Conservation (phyloP, 768 basidiomycete genomes). For the Tricholoma hemisulphureum region DNA sequence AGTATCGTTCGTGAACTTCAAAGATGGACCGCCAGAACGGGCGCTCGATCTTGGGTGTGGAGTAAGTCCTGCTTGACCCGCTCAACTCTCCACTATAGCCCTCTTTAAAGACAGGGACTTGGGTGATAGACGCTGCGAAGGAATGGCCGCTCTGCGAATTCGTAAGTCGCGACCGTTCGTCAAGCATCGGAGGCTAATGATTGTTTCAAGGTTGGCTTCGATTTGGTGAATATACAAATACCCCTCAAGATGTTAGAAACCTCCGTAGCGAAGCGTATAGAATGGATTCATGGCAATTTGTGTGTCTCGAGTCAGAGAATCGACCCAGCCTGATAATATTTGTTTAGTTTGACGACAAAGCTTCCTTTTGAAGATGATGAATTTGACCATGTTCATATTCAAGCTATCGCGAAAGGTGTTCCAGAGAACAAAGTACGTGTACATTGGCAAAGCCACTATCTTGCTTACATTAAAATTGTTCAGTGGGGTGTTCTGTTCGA, state of each 20-base stretch:
- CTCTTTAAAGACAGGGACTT: conserved; percentile 57
- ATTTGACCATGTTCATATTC: conserved; percentile 79
- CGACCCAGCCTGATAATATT: not conserved
- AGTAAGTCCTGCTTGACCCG: conserved; percentile 39
- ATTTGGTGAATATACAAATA: conserved; percentile 74
- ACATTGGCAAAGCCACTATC: not conserved
- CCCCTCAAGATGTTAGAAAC: conserved; percentile 51
- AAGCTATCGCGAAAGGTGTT: conserved; percentile 61
- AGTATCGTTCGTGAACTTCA: conserved; percentile 60
- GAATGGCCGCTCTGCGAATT: conserved; percentile 66
- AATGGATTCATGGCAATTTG: conserved; percentile 81
- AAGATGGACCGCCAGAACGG: conserved; percentile 46
- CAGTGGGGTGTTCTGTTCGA: conserved; percentile 72
- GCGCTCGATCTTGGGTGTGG: conserved; percentile 75
- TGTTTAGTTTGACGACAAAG: conserved; percentile 62
- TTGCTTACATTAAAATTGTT: conserved; percentile 3
- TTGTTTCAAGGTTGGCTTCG: conserved; percentile 64
- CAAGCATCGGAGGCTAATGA: not conserved
- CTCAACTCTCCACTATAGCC: not conserved
- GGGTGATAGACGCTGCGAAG: conserved; percentile 73
- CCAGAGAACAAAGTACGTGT: conserved; percentile 70
- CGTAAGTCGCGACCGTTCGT: conserved; percentile 37
- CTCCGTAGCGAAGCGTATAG: conserved; percentile 54
- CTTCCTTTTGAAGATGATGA: conserved; percentile 81
- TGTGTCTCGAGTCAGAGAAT: conserved; percentile 26